Conservation (phyloP, 306 rosid genomes). For the Prunus armeniaca region DNA sequence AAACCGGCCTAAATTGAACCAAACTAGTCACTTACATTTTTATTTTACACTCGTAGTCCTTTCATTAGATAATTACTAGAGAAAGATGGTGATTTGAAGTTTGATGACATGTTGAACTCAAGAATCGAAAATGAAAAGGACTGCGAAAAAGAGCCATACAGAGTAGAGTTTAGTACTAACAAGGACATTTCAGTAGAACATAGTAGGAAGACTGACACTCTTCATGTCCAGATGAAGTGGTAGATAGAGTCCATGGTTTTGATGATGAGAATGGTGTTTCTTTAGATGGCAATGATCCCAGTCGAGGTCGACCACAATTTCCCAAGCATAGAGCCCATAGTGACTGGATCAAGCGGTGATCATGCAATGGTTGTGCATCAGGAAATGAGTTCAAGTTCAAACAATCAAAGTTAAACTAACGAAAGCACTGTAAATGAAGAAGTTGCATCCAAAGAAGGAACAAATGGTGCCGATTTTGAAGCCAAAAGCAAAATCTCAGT, state of each 20-base stretch:
- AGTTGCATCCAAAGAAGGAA: background rate
- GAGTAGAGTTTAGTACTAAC: background rate
- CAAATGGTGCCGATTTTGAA: background rate
- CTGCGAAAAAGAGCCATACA: background rate
- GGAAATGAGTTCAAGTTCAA: background rate
- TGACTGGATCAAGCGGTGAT: constrained; percentile 1
- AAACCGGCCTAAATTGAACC: too few species aligned
- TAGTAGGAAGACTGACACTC: background rate
- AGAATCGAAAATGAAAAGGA: background rate
- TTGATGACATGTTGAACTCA: too few species aligned
- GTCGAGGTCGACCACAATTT: too few species aligned
- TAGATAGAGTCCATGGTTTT: constrained; percentile 8
- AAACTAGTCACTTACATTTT: too few species aligned
- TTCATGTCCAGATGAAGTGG: background rate
- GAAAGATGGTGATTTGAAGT: too few species aligned
- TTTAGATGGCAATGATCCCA: background rate
- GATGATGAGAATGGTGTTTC: constrained; percentile 19
- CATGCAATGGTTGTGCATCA: background rate
- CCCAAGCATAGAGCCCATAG: background rate
- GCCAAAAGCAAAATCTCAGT: background rate
- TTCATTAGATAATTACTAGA: too few species aligned
- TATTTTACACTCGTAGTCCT: too few species aligned
- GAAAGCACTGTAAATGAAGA: background rate
- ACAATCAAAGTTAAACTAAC: background rate
- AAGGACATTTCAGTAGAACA: background rate